These are phyloP conservation scores for Metahyphopichia silvanorum DNA, from an alignment of 805 yeast genomes.

Conservation along the genomic window DNA sequence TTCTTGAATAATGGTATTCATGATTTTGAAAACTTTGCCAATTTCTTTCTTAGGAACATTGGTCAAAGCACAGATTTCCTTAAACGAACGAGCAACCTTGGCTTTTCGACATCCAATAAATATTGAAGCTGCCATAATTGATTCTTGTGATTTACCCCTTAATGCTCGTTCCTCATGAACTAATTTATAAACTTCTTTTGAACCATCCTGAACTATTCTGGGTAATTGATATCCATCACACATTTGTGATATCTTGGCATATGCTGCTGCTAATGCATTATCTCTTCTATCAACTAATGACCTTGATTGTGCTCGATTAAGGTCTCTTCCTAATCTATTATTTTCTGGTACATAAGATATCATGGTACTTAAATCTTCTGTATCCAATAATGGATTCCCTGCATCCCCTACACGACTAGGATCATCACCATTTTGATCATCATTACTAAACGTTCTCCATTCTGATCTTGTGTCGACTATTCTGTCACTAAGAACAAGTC, in stretches of 20 bases:
- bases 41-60: constrained; percentile 92
- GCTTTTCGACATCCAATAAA: constrained; percentile 94
- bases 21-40: constrained; percentile 84
- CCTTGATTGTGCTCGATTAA: constrained; percentile 85
- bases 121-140: constrained; percentile 95
- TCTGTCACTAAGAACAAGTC: constrained; percentile 85
- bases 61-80: constrained; percentile 93
- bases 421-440: constrained; percentile 96
- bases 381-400: constrained; percentile 84
- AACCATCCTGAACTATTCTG: constrained; percentile 93
- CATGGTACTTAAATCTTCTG: constrained; percentile 88
- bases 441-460: constrained; percentile 98
- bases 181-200: constrained; percentile 90
- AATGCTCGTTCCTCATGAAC: constrained; percentile 84
- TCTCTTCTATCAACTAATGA: constrained; percentile 85
- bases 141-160: constrained; percentile 88
- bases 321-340: constrained; percentile 80
- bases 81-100: constrained; percentile 88
- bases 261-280: constrained; percentile 83
- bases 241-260: constrained; percentile 87
- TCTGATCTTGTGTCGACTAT: constrained; percentile 94
- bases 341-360: constrained; percentile 87
- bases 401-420: constrained; percentile 99
- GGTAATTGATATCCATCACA: constrained; percentile 97
- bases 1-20: constrained; percentile 56